These are phyloP conservation scores for Talaromyces sp. DNA, from an alignment of 2,329 filamentous ascomycete species.

Conservation along the genomic window DNA sequence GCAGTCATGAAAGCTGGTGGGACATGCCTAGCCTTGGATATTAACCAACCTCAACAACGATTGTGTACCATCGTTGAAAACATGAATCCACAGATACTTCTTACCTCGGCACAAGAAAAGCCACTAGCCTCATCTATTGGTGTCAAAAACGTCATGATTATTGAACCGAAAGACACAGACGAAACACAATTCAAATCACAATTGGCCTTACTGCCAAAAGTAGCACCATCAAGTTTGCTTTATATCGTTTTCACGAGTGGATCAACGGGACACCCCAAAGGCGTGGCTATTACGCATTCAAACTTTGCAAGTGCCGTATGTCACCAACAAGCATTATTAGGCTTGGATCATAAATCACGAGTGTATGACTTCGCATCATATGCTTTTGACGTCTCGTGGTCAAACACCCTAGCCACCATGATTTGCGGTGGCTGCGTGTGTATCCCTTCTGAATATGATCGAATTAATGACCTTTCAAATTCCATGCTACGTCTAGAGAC, in stretches of 20 bases:
- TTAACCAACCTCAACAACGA: slow-evolving; percentile 1
- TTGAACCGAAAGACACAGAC: neutral
- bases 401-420: slow-evolving; percentile 6
- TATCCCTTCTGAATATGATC: slow-evolving; percentile 6
- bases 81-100: neutral
- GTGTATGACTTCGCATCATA: slow-evolving; percentile 10
- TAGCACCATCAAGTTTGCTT: neutral
- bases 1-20: slow-evolving; percentile 10
- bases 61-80: neutral
- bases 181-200: neutral
- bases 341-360: slow-evolving; percentile 36
- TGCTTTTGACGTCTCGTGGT: slow-evolving; percentile 9
- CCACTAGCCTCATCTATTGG: neutral
- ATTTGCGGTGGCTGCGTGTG: slow-evolving; percentile 9
- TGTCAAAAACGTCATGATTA: neutral
- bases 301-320: neutral
- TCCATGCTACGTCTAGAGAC: slow-evolving; percentile 1
- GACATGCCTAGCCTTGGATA: slow-evolving; percentile 3
- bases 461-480: slow-evolving; percentile 1
- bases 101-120: neutral
- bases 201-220: neutral
- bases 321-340: neutral
- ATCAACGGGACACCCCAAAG: slow-evolving; percentile 49
- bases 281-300: slow-evolving; percentile 18
- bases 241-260: slow-evolving; percentile 55